Evolutionary conservation across 345 rosid genomes (phyloP).

Genomic region (Aquilaria yunnanensis): DNA sequence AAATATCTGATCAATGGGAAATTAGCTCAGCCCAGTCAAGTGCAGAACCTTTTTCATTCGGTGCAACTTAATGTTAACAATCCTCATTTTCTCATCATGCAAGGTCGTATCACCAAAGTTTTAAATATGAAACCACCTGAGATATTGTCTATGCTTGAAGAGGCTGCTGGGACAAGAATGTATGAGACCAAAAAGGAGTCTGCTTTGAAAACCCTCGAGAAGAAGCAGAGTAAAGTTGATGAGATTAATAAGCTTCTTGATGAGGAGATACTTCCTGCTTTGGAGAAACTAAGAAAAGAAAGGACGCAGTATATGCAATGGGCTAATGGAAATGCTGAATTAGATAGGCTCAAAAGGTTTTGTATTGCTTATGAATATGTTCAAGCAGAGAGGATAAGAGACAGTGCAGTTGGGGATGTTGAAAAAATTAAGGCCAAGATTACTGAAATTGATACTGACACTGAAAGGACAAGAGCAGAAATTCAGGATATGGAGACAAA

Average conservation of each 20-base stretch:
- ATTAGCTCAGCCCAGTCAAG: constrained; percentile 78
- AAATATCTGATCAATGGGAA: constrained; percentile 74
- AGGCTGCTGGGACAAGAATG: constrained; percentile 99
- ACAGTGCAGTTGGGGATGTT: constrained; percentile 44
- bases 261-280: constrained; percentile 83
- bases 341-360: constrained; percentile 67
- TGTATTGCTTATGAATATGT: constrained; percentile 64
- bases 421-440: constrained; percentile 45
- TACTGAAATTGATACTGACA: constrained; percentile 41
- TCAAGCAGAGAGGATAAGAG: constrained; percentile 63
- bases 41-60: constrained; percentile 93
- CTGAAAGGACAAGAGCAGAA: constrained; percentile 36
- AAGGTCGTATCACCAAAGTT: constrained; percentile 98
- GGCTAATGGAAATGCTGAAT: constrained; percentile 82
- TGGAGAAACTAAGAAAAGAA: constrained; percentile 91
- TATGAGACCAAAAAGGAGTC: constrained; percentile 93
- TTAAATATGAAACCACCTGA: constrained; percentile 98
- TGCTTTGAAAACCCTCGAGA: constrained; percentile 87
- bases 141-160: constrained; percentile 96
- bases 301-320: constrained; percentile 91
- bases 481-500: constrained; percentile 61
- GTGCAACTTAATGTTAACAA: constrained; percentile 97
- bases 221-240: constrained; percentile 92
- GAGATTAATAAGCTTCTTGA: constrained; percentile 94
- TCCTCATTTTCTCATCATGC: constrained; percentile 99